Percentiles rank a stretch among this genome's conserved stretches.
Evolutionary conservation across 148 eudicot species (phyloP).

Genomic region (Diospyros kaki): DNA sequence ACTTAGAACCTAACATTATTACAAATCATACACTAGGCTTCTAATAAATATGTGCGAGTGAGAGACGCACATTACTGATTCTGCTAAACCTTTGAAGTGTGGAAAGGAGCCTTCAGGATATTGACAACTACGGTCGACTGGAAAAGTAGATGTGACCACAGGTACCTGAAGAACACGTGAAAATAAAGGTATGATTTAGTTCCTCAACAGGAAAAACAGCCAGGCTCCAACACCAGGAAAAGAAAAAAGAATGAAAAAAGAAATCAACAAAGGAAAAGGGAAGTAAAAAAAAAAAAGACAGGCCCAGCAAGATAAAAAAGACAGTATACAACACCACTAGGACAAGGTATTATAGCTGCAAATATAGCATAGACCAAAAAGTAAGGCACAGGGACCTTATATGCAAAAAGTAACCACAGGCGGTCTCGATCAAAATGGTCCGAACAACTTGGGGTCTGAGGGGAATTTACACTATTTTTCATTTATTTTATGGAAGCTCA

Average conservation of each 20-base stretch:
- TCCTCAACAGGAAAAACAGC: not conserved
- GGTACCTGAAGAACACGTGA: conserved; percentile 63
- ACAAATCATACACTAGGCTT: conserved; percentile 11
- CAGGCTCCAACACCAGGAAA: too few species aligned
- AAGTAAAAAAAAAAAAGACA: not conserved
- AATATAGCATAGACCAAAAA: too few species aligned
- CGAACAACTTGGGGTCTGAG: too few species aligned
- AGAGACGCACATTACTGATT: conserved; percentile 72
- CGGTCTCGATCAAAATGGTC: too few species aligned
- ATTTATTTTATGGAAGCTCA: too few species aligned
- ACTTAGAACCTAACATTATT: conserved; percentile 4
- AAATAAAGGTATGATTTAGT: not conserved
- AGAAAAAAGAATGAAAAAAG: too few species aligned
- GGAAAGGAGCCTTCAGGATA: conserved; percentile 87
- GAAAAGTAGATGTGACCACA: conserved; percentile 77
- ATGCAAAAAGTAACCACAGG: too few species aligned
- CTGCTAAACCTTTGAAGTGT: conserved; percentile 87
- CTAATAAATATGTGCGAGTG: conserved; percentile 7
- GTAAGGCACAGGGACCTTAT: too few species aligned
- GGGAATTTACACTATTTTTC: too few species aligned
- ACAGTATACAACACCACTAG: conserved; percentile 5
- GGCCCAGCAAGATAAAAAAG: not conserved
- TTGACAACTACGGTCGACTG: conserved; percentile 76
- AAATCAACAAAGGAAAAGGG: too few species aligned
- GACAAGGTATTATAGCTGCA: too few species aligned